These are phyloP conservation scores for Leccinum huronense DNA, from an alignment of 1,284 basidiomycete species.

Conservation along the genomic window DNA sequence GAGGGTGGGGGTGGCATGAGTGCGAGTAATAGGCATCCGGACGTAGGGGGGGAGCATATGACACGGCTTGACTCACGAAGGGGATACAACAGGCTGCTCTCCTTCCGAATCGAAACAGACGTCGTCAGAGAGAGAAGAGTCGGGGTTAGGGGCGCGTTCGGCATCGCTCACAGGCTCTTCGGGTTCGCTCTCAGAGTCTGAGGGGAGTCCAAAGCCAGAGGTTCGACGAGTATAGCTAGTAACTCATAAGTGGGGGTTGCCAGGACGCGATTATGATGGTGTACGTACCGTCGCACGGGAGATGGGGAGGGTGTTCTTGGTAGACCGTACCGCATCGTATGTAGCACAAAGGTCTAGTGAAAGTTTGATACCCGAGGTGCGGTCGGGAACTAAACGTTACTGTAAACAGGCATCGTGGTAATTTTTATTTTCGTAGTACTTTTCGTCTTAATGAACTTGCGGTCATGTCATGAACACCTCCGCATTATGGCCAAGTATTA, in stretches of 20 bases:
- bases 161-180: constrained; percentile 26
- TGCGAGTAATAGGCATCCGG: not conserved
- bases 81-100: constrained; percentile 33
- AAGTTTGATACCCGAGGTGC: no score
- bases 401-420: not conserved
- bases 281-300: constrained; percentile 49
- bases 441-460: not conserved
- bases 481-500: not conserved
- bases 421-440: not conserved
- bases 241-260: constrained; percentile 2
- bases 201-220: constrained; percentile 56
- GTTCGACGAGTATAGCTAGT: constrained; percentile 18
- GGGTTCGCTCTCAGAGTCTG: constrained; percentile 43
- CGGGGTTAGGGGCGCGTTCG: constrained; percentile 25
- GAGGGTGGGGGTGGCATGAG: not conserved
- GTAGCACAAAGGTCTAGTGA: not conserved
- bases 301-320: constrained; percentile 62
- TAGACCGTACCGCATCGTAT: constrained; percentile 59
- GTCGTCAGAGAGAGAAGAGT: constrained; percentile 35
- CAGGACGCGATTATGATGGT: not conserved
- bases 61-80: constrained; percentile 34
- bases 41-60: not conserved
- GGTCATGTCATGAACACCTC: not conserved
- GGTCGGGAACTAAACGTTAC: no score
- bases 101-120: constrained; percentile 45